Evolutionary conservation across 441 rosid genomes (phyloP).

Genomic region (Syzygium malaccense): DNA sequence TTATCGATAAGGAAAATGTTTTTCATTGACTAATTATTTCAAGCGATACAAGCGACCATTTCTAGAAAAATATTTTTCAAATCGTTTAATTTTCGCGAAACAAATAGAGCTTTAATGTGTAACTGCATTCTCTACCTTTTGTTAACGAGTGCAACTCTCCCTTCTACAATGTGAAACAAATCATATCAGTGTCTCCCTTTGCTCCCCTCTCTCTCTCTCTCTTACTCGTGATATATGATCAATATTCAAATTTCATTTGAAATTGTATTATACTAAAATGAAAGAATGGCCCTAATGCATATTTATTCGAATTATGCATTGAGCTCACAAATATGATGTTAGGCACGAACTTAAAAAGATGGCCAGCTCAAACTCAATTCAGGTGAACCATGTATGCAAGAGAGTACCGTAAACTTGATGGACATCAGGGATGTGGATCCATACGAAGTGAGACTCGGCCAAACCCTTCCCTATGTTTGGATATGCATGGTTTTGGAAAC

Average conservation of each 20-base stretch:
- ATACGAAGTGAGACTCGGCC: too few relatives aligned
- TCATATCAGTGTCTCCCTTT: neutral
- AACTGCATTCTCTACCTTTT: neutral
- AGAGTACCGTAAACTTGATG: rapidly evolving
- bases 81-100: too few relatives aligned
- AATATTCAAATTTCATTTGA: neutral
- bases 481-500: neutral
- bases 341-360: rapidly evolving
- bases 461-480: neutral
- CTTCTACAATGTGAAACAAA: neutral
- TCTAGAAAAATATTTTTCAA: too few relatives aligned
- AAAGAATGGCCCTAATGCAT: neutral
- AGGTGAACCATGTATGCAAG: rapidly evolving
- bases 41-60: too few relatives aligned
- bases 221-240: neutral
- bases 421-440: too few relatives aligned
- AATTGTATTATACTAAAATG: too few relatives aligned
- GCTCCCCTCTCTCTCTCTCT: neutral
- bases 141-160: neutral
- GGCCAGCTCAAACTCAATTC: too few relatives aligned
- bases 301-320: too few relatives aligned
- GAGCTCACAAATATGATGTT: too few relatives aligned
- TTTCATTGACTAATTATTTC: too few relatives aligned
- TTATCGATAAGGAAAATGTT: too few relatives aligned
- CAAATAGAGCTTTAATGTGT: too few relatives aligned